These are phyloP conservation scores for Suillus occidentalis DNA, from an alignment of 768 basidiomycete genomes.

Conservation along the genomic window DNA sequence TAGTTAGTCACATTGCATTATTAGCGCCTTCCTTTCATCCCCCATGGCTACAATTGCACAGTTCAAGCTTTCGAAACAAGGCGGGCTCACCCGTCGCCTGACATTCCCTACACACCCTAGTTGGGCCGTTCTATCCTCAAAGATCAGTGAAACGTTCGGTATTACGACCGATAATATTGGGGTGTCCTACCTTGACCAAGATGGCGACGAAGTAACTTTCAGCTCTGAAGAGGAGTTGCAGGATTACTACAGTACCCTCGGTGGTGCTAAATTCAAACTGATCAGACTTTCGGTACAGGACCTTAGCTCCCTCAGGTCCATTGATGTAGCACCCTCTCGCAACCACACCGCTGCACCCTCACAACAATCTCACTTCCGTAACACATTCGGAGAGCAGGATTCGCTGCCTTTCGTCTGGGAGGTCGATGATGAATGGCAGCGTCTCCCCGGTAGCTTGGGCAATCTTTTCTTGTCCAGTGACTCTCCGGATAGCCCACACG, in stretches of 20 bases:
- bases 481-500: constrained; percentile 50
- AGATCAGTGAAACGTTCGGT: constrained; percentile 51
- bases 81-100: constrained; percentile 60
- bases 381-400: constrained; percentile 56
- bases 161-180: constrained; percentile 61
- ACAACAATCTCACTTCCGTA: constrained; percentile 45
- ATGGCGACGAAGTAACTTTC: constrained; percentile 76
- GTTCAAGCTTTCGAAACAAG: constrained; percentile 65
- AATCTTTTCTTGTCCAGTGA: constrained; percentile 39
- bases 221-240: constrained; percentile 77
- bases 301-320: constrained; percentile 40
- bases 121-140: constrained; percentile 58
- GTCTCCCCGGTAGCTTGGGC: constrained; percentile 42
- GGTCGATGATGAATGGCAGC: constrained; percentile 66
- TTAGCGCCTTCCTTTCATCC: constrained; percentile 9
- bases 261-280: constrained; percentile 18
- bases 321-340: constrained; percentile 31
- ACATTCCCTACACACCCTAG: constrained; percentile 50
- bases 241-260: constrained; percentile 56
- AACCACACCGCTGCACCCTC: constrained; percentile 28
- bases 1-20: neutral
- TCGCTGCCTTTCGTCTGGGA: constrained; percentile 47
- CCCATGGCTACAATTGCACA: constrained; percentile 41
- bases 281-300: constrained; percentile 69
- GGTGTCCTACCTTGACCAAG: constrained; percentile 70